Evolutionary conservation across 2,329 filamentous ascomycete species (phyloP).

Genomic region (Alternaria sp.): DNA sequence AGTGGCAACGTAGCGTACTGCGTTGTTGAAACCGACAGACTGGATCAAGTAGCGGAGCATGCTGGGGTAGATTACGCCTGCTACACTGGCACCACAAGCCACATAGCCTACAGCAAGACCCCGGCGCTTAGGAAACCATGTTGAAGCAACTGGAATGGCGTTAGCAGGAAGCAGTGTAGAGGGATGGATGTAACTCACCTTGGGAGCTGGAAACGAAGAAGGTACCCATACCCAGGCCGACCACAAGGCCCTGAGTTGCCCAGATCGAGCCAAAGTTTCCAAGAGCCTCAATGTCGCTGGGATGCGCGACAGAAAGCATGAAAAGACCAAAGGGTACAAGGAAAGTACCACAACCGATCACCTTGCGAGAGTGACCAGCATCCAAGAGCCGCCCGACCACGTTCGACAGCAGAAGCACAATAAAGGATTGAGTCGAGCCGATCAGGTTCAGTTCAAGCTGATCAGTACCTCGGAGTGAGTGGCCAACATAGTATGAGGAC

Average conservation of each 20-base stretch:
- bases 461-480: constrained; percentile 53
- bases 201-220: constrained; percentile 63
- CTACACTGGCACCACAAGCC: constrained; percentile 60
- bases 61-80: constrained; percentile 58
- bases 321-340: constrained; percentile 57
- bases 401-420: constrained; percentile 57
- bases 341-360: constrained; percentile 55
- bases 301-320: constrained; percentile 55
- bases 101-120: constrained; percentile 61
- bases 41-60: constrained; percentile 58
- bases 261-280: constrained; percentile 57
- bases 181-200: constrained; percentile 44
- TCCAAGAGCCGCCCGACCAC: constrained; percentile 60
- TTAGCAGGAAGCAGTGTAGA: background rate
- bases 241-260: constrained; percentile 59
- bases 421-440: constrained; percentile 58
- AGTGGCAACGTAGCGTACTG: constrained; percentile 53
- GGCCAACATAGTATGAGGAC: constrained; percentile 59
- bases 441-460: constrained; percentile 58
- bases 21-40: constrained; percentile 56
- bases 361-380: constrained; percentile 53
- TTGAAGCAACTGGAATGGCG: constrained; percentile 54
- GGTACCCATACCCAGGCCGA: constrained; percentile 61
- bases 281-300: constrained; percentile 43
- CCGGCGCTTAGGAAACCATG: constrained; percentile 60